Base-by-base conservation (phyloP, 768 basidiomycete genomes). In the Inosperma sp. region DNA sequence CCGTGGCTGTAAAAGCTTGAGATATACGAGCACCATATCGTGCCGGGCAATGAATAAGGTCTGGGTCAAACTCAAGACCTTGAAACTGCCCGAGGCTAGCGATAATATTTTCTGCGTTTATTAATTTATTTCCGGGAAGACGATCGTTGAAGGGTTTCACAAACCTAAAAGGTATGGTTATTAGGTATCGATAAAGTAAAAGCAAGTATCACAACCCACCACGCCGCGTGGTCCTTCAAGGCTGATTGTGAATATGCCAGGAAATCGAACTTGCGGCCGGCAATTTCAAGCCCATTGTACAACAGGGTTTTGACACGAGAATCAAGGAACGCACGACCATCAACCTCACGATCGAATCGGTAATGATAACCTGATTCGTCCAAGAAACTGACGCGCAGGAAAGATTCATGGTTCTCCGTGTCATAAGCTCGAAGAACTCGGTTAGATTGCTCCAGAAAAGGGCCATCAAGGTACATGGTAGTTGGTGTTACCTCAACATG, bases 171-270 rank as follows among this genome's bases (percentile, higher is more conserved):
- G 5, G 8, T 10, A 40, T 34, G 17, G 10, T 33, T 16, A 19
- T 37, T 9, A 7, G n/a, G 44, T 36, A 46, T 53, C n/a, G 14
- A 1, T 6, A 30, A 22, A 48, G 10, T 9, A 41, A n/a, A 33
- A 23, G 13, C 22, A 16, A 33, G 19, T 21, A 4, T 22, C 40
- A 33, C 14, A 26, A 58, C 69, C 36, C 36, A 75, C 80, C 80
- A 82, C 2, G 82, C 79, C 17, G 79, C 66, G 54, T 82, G 80
- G 41, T 83, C 79, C 54, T 82, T 85, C n/a, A 88, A 67, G 0
- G 86, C 83, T 3, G 85, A 87, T 57, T 82, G 82, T 0, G 85
- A 86, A 64, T 87, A 88, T 0, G 82, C 86, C 12, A 89, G 70
- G 58, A 86, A 87, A 1, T 73, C 54, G 57, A 86, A 88, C 7